Base-by-base conservation (phyloP, 1,284 basidiomycete species). In the Somion occarium region DNA sequence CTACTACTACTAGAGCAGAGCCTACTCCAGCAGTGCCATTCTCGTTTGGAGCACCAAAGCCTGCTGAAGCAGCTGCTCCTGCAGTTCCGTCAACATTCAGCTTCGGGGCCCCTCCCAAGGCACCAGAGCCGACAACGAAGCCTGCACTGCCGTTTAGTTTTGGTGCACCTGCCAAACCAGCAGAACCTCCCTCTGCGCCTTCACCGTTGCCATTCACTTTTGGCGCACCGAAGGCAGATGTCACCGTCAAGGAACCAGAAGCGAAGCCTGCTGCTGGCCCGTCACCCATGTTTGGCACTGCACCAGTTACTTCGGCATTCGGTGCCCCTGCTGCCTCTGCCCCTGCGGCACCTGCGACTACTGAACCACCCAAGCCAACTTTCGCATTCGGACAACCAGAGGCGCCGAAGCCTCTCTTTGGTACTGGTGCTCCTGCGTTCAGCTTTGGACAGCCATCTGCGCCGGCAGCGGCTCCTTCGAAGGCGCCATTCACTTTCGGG, bases 391-490 rank as follows among this genome's bases (percentile, higher is more conserved):
- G 59, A 2, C 54, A 7, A 34, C 15, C 30, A 15, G 58, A 61
- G 39, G 59, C 62, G 12, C 60, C 65, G 0, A 66, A 66, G 45
- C 59, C 65, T 1, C 23, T 61, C n/a, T 66, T 66, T 51, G 57
- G 60, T 2, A 54, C 47, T 12, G 3, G 34, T 55, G 58, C n/a
- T 41, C 52, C 7, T 52, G 56, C 15, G 51, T 65, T 65, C 55
- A 38, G 44, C 4, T 65, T 66, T 38, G 61, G 58, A 4, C 49
- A 53, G n/a, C 37, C 59, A 1, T 26, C 59, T 2, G 46, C 50
- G 5, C 48, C 59, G 9, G 55, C 57, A 1, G 41, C 60, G 15
- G 54, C 56, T 3, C 56, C 60, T 18, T 47, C 57, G 5, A 64
- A 64, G 46, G 56, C 61, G 4, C 59, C 59, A 0, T 66, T 64